phyloP scores from a whole-genome alignment of 352 stramenopile genomes.

The Plasmopara halstedii region DNA sequence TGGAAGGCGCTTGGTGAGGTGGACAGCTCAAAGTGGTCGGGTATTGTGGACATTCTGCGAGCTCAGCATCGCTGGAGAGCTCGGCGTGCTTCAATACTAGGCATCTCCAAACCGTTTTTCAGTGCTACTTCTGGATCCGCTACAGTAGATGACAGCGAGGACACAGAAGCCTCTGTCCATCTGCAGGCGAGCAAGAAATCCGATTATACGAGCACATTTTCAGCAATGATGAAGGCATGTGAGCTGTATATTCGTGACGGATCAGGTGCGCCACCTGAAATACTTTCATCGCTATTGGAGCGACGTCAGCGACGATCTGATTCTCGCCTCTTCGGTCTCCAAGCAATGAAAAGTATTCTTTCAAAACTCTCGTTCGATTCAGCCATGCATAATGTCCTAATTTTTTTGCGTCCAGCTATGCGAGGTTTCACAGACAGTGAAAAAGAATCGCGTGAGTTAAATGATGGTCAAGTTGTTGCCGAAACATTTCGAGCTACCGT shows the following conservation, averaged over 20 bases:
- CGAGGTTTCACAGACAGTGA: conserved; percentile 81
- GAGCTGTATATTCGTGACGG: conserved; percentile 84
- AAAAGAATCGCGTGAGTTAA: conserved; percentile 69
- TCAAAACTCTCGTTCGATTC: conserved; percentile 68
- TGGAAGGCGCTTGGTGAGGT: conserved; percentile 71
- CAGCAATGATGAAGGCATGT: conserved; percentile 77
- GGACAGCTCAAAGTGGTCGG: conserved; percentile 81
- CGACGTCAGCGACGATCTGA: conserved; percentile 62
- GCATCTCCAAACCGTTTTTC: background rate
- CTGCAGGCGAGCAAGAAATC: conserved; percentile 24
- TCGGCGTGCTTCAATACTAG: conserved; percentile 43
- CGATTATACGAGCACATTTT: conserved; percentile 59
- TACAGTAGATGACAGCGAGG: conserved; percentile 4
- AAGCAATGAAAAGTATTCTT: conserved; percentile 76
- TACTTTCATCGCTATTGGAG: conserved; percentile 63
- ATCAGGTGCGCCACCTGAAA: conserved; percentile 68
- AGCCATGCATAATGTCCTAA: conserved; percentile 60
- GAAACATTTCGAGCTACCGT: conserved; percentile 82
- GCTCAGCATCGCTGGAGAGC: conserved; percentile 59
- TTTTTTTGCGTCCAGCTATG: conserved; percentile 80
- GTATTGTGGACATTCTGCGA: conserved; percentile 74
- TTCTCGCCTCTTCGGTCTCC: conserved; percentile 67
- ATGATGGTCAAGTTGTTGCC: conserved; percentile 65
- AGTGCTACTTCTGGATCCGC: background rate
- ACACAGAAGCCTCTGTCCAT: conserved; percentile 12